Conservation (phyloP, 768 basidiomycete genomes). For the Mycena indigotica region DNA sequence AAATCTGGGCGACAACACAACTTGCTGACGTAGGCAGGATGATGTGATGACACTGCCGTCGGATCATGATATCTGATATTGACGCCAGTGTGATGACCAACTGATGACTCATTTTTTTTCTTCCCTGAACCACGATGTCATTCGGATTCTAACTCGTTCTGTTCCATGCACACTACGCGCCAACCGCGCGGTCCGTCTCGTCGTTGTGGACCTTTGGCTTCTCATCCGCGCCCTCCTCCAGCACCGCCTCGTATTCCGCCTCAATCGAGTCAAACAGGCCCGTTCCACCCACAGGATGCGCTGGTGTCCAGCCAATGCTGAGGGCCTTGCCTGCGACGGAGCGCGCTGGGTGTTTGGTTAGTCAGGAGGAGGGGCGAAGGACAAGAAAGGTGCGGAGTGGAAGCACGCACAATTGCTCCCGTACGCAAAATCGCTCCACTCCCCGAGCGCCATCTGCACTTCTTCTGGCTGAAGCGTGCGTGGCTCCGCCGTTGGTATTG, state of each 20-base stretch:
- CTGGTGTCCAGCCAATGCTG: conserved; percentile 19
- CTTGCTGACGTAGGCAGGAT: too few species aligned
- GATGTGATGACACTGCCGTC: too few species aligned
- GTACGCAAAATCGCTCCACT: conserved; percentile 22
- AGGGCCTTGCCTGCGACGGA: conserved; percentile 19
- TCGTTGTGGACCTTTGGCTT: conserved; percentile 23
- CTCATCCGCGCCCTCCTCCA: conserved; percentile 17
- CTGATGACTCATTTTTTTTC: too few species aligned
- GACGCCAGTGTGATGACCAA: too few species aligned
- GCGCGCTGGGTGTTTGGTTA: conserved; percentile 8
- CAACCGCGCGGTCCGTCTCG: too few species aligned
- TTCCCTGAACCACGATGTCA: too few species aligned
- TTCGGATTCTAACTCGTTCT: too few species aligned
- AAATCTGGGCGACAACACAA: too few species aligned
- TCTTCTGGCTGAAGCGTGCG: conserved; percentile 11
- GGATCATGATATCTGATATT: too few species aligned
- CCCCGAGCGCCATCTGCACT: conserved; percentile 14
- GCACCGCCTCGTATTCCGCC: conserved; percentile 18
- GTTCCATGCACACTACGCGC: too few species aligned
- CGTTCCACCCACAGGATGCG: conserved; percentile 6
- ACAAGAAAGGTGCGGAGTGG: too few species aligned
- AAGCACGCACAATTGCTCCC: conserved; percentile 24
- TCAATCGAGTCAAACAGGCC: conserved; percentile 23
- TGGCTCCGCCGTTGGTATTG: conserved; percentile 13
- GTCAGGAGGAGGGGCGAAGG: background rate